Conservation (phyloP, 495 filamentous ascomycete genomes). For the Rostrohypoxylon terebratum region DNA sequence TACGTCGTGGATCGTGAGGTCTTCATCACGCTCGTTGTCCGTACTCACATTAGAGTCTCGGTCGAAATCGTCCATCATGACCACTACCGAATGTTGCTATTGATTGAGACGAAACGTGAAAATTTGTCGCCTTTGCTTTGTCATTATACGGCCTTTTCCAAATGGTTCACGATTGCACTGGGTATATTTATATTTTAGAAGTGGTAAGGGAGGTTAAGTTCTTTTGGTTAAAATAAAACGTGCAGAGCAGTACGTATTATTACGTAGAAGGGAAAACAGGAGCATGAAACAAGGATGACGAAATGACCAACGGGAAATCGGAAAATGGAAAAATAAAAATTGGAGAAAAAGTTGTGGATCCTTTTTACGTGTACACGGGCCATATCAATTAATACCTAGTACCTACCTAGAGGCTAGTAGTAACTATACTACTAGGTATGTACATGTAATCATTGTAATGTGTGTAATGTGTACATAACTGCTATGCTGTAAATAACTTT, state of each 20-base stretch:
- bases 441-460: no score
- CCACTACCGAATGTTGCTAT: not conserved
- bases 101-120: not conserved
- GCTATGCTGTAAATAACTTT: no score
- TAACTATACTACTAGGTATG: no score
- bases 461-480: no score
- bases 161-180: not conserved
- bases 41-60: slow-evolving; percentile 72
- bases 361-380: no score
- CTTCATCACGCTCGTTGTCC: slow-evolving; percentile 76
- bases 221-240: not conserved
- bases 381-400: no score
- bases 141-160: not conserved
- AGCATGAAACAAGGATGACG: not conserved
- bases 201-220: not conserved
- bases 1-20: slow-evolving; percentile 68
- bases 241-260: not conserved
- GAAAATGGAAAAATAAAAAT: no score
- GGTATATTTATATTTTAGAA: not conserved
- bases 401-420: no score
- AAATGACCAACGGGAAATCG: no score
- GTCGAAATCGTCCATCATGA: slow-evolving; percentile 49
- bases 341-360: no score
- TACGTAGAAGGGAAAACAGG: not conserved
- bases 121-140: not conserved